A percentile compares a stretch with the other conserved stretches of the same genome.
phyloP scores from a whole-genome alignment of 176 grass and related monocot genomes.

The Hyparrhenia diplandra region DNA sequence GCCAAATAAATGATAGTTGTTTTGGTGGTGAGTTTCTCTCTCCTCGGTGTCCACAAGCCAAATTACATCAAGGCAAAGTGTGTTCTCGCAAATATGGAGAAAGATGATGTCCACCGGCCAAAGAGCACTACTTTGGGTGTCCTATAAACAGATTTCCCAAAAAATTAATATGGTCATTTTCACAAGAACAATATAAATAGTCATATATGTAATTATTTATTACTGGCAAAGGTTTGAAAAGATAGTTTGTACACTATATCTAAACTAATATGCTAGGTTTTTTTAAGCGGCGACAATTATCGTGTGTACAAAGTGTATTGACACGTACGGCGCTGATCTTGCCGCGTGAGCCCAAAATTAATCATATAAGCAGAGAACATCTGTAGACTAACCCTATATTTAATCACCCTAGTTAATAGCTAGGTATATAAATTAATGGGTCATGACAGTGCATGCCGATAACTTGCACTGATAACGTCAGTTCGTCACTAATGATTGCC shows the following conservation, averaged over 20 bases:
- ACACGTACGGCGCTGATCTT: neutral
- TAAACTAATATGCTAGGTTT: neutral
- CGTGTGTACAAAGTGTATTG: neutral
- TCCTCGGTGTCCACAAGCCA: too few species aligned
- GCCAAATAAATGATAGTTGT: too few species aligned
- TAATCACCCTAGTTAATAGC: slow-evolving; percentile 27
- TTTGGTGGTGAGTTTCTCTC: too few species aligned
- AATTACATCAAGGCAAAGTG: too few species aligned
- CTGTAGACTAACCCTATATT: slow-evolving; percentile 13
- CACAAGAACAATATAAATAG: neutral
- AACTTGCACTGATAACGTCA: slow-evolving; percentile 14
- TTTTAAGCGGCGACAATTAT: neutral
- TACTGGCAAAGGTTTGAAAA: neutral
- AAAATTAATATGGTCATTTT: neutral
- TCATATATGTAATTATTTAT: neutral
- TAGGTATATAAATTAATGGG: slow-evolving; percentile 27
- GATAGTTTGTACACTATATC: neutral
- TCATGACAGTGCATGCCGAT: slow-evolving; percentile 38
- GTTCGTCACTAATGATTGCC: slow-evolving; percentile 45
- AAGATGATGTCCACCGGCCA: too few species aligned
- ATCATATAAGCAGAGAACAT: slow-evolving; percentile 44
- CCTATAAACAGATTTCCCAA: too few species aligned
- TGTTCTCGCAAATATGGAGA: too few species aligned
- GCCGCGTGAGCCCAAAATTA: slow-evolving; percentile 20
- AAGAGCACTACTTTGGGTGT: too few species aligned